Base-by-base conservation (phyloP, 2,329 filamentous ascomycete species). In the Penicillium expansum region DNA sequence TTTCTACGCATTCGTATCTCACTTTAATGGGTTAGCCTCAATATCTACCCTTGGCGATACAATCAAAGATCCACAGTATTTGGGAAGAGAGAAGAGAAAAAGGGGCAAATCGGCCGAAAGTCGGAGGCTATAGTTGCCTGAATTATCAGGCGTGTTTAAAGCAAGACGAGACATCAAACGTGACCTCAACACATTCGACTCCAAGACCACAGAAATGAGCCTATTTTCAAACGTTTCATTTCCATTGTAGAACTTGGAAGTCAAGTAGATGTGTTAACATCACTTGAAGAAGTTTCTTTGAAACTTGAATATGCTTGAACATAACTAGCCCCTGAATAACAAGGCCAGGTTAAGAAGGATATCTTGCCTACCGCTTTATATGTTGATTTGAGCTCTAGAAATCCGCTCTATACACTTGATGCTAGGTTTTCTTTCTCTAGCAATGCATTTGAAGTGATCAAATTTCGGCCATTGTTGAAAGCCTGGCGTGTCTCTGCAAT, bases 301-400 rank as follows among this genome's bases (percentile, higher is more conserved):
- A 20, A 33, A 20, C 18, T 41, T 51, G 37, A 33, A 41, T 47
- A 22, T 16, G 3, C 29, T 41, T 42, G 38, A 27, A 42, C 13
- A 22, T 30, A 5, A 13, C 14, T 30, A 5, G 13, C 14, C 38
- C 13, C 37, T 24, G 8, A 32, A 32, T 22, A 41, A 29, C 7
- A 22, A 24, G 5, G 2, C 39, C 16, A 18, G 2, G 8, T 16
- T 5, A 37, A 37, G 8, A 16, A 37, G 1, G 35, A 10, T 18
- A 18, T 4, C 35, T 18, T n/a, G 16, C 16, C 8, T 18, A 7
- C 16, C 4, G 3, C 3, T n/a, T 37, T 18, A 10, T 37, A 37
- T 10, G 16, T n/a, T 18, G 8, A 66, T 24, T 72, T 65, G 0
- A 44, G 77, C 16, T 79, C 78, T 59, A 70, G 79, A 52, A 73